Evolutionary conservation across 305 asterid genomes (phyloP).

Genomic region (Euphrasia arctica): DNA sequence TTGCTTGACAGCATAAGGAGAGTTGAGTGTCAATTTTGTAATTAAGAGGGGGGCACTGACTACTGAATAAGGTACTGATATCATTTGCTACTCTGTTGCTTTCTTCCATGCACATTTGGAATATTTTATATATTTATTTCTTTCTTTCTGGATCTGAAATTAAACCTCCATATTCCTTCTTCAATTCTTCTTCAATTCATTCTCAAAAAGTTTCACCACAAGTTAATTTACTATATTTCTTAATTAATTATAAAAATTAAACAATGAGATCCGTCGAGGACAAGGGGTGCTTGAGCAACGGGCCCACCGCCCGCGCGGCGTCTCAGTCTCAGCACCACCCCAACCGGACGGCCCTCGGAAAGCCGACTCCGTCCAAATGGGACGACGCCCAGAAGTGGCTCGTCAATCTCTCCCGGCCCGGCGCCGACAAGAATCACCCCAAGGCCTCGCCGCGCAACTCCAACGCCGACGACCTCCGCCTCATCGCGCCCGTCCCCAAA

Average conservation of each 20-base stretch:
- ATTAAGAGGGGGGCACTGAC: too few relatives aligned
- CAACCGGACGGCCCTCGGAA: conserved; percentile 54
- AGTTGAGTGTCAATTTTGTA: too few relatives aligned
- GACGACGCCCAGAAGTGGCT: conserved; percentile 97
- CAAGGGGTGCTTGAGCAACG: conserved; percentile 60
- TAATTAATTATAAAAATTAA: too few relatives aligned
- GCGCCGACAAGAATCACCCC: conserved; percentile 31
- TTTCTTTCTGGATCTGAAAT: conserved; percentile 46
- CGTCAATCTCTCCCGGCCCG: conserved; percentile 74
- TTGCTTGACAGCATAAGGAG: too few relatives aligned
- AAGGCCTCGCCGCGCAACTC: conserved; percentile 78
- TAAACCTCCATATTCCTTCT: conserved; percentile 25
- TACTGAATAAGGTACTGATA: conserved; percentile 7
- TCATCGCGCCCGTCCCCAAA: conserved; percentile 34
- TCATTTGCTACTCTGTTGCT: conserved; percentile 24
- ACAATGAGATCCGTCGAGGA: conserved; percentile 71
- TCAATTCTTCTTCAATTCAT: conserved; percentile 27
- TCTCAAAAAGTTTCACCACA: too few relatives aligned
- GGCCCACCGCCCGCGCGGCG: conserved; percentile 18
- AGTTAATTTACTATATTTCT: too few relatives aligned
- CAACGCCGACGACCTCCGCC: conserved; percentile 57
- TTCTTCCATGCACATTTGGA: conserved; percentile 35
- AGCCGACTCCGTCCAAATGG: conserved; percentile 90
- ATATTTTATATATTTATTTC: conserved; percentile 15
- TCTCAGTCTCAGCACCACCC: not conserved